phyloP scores from a whole-genome alignment of 352 stramenopile species.

The Pythium vanterpoolii region DNA sequence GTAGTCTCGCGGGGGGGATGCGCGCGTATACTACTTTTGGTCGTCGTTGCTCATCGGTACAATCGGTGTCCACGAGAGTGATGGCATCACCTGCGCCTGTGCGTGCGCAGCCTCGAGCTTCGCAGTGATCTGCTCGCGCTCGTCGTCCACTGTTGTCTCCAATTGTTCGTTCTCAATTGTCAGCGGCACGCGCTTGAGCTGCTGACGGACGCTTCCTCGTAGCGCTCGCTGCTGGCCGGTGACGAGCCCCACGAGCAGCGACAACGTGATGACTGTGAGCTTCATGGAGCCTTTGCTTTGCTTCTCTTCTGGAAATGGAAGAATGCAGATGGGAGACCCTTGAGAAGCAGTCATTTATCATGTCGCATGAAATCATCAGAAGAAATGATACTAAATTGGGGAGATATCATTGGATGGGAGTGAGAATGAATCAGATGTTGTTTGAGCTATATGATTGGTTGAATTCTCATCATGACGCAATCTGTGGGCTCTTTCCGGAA shows the following conservation, averaged over 20 bases:
- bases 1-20: background rate
- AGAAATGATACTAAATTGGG: too few species aligned
- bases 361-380: too few species aligned
- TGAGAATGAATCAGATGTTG: background rate
- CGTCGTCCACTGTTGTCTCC: background rate
- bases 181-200: constrained; percentile 13
- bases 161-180: background rate
- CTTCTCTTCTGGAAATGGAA: background rate
- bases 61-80: constrained; percentile 5
- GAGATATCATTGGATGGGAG: background rate
- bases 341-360: too few species aligned
- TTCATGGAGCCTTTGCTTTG: background rate
- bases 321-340: too few species aligned
- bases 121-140: background rate
- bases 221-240: background rate
- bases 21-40: background rate
- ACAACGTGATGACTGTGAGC: background rate
- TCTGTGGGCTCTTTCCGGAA: background rate
- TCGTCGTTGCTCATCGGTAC: background rate
- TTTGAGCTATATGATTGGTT: background rate
- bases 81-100: background rate
- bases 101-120: constrained; percentile 1
- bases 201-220: background rate
- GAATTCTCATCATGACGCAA: background rate
- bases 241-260: background rate